phyloP scores from a whole-genome alignment of 306 rosid genomes.

The Spatholobus suberectus region DNA sequence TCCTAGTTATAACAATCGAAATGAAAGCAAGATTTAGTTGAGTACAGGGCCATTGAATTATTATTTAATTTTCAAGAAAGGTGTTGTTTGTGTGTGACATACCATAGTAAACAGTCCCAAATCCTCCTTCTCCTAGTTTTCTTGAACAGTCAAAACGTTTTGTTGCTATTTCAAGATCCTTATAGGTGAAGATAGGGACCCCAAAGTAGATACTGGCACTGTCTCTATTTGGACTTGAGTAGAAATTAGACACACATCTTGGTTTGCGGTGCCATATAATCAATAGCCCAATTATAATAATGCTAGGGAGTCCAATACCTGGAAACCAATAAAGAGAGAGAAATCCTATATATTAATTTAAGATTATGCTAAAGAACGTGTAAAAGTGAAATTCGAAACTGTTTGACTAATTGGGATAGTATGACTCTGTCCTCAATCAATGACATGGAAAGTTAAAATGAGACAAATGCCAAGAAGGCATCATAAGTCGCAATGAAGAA shows the following conservation, averaged over 20 bases:
- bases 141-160: conserved; percentile 54
- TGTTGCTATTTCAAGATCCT: conserved; percentile 62
- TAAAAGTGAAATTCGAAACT: neutral
- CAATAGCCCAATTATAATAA: conserved; percentile 33
- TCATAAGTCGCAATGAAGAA: neutral
- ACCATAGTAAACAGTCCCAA: conserved; percentile 51
- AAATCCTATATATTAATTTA: neutral
- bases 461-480: too few relatives aligned
- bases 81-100: neutral
- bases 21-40: neutral
- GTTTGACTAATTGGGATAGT: neutral
- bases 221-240: conserved; percentile 26
- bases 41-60: too few relatives aligned
- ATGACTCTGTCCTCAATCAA: neutral
- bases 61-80: too few relatives aligned
- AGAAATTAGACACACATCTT: neutral
- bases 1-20: conserved; percentile 37
- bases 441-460: too few relatives aligned
- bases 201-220: conserved; percentile 34
- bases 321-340: neutral
- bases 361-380: neutral
- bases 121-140: conserved; percentile 68
- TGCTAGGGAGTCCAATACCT: conserved; percentile 44
- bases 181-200: conserved; percentile 40
- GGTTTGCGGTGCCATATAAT: conserved; percentile 11